Evolutionary conservation across 805 yeast species (phyloP).

Genomic region (Aciculoconidium aculeatum): DNA sequence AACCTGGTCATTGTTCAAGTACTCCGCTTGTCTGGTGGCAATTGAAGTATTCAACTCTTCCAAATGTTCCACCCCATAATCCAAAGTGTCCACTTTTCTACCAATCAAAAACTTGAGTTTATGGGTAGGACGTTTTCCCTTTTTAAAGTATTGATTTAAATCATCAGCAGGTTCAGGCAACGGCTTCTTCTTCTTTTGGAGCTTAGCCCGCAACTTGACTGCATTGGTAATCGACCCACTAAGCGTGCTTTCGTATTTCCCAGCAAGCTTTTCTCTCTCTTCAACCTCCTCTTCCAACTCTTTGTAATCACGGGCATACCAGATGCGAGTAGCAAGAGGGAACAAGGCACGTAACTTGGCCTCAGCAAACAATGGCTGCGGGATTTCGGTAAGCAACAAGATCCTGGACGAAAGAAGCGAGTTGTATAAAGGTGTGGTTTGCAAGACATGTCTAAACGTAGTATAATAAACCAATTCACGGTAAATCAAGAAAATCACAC

Average conservation of each 20-base stretch:
- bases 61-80: slow-evolving; percentile 61
- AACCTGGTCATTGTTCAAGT: slow-evolving; percentile 45
- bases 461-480: slow-evolving; percentile 69
- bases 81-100: slow-evolving; percentile 78
- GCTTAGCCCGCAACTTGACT: slow-evolving; percentile 48
- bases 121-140: slow-evolving; percentile 77
- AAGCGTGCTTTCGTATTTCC: slow-evolving; percentile 60
- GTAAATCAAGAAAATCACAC: slow-evolving; percentile 60
- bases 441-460: slow-evolving; percentile 66
- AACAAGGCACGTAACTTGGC: slow-evolving; percentile 50
- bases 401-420: slow-evolving; percentile 67
- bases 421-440: slow-evolving; percentile 68
- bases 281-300: slow-evolving; percentile 51
- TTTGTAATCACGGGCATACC: slow-evolving; percentile 60
- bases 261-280: slow-evolving; percentile 57
- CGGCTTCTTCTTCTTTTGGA: slow-evolving; percentile 51
- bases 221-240: slow-evolving; percentile 57
- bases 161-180: slow-evolving; percentile 54
- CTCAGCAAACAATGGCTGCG: slow-evolving; percentile 43
- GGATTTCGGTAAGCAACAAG: slow-evolving; percentile 64
- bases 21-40: slow-evolving; percentile 47
- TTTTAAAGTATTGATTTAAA: slow-evolving; percentile 59
- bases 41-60: slow-evolving; percentile 68
- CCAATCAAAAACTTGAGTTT: slow-evolving; percentile 67
- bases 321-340: slow-evolving; percentile 54